Base-by-base conservation (phyloP, 805 yeast genomes). In the Kazachstania bromeliacearum region DNA sequence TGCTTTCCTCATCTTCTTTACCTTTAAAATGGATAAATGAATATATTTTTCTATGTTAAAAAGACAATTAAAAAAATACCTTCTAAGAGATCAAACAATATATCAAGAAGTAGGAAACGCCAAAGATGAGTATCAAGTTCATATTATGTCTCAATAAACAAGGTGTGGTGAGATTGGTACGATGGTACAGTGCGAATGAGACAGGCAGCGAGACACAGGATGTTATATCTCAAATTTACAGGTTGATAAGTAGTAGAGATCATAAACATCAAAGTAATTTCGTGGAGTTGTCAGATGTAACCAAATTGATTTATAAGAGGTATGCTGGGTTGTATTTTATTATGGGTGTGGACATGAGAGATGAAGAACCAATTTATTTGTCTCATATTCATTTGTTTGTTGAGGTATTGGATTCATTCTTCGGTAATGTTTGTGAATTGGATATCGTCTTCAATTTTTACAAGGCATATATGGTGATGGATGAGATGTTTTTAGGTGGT, bases 241-340 rank as follows among this genome's bases (percentile, higher is more conserved):
- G 87, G 39, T 63, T 85, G 31, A 78, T 88, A 7, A 77, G 88
- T 0, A 70, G 88, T 2, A 68, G 96, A 48, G 96, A 88, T 51
- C 85, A 81, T 53, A 82, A 78, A 51, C 73, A 78, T 48, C 95
- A 85, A 55, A 74, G 85, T 34, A 84, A 84, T 53, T 83, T 84
- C 50, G 85, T 83, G 16, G 88, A 82, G 52, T 75, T 75, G 44
- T 73, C 75, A 13, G 71, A 72, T 39, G 59, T 66, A 33, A 63
- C 68, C 38, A 83, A 82, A 53, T 63, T 92, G 34, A 87, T 89
- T 0, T 88, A 88, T 55, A 67, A 94, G 44, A 64, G 96, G 39
- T 89, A 89, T 53, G 96, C 96, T 3, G 97, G 97, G 5, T 63
- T 89, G 9, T 89, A 77, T 57, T 87, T 92, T 55, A 76, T 87